Percentiles rank a stretch among this genome's conserved stretches.
phyloP scores from a whole-genome alignment of 345 rosid genomes.

The Barbarea vulgaris region DNA sequence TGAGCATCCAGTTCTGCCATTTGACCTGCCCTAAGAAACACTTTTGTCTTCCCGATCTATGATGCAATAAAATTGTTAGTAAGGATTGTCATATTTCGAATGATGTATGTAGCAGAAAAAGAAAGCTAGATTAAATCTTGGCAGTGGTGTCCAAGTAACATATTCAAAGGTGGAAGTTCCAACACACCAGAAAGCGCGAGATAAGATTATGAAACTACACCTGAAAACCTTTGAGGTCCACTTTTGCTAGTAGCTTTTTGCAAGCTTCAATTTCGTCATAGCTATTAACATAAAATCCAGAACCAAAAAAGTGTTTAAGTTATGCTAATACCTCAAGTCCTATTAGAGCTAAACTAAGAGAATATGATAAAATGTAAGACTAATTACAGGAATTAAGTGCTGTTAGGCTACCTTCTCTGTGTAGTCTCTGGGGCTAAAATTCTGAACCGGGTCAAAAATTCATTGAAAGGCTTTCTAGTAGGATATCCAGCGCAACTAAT shows the following conservation, averaged over 20 bases:
- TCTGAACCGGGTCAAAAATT: slow-evolving; percentile 69
- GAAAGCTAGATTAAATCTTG: background rate
- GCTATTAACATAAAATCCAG: slow-evolving; percentile 44
- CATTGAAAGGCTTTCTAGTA: slow-evolving; percentile 79
- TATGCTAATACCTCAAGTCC: slow-evolving; percentile 10
- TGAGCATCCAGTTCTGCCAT: slow-evolving; percentile 95
- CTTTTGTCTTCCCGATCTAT: slow-evolving; percentile 91
- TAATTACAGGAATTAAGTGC: slow-evolving; percentile 11
- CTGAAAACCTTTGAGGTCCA: slow-evolving; percentile 84
- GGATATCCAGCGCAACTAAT: slow-evolving; percentile 99
- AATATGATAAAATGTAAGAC: slow-evolving; percentile 10
- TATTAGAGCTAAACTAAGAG: background rate
- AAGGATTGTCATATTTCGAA: background rate
- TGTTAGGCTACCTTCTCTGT: slow-evolving; percentile 55
- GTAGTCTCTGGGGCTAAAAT: slow-evolving; percentile 70
- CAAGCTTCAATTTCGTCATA: slow-evolving; percentile 74
- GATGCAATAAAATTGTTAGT: slow-evolving; percentile 29
- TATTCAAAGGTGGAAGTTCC: background rate
- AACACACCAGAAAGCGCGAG: background rate
- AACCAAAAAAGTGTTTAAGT: slow-evolving; percentile 2
- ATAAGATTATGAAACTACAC: slow-evolving; percentile 40
- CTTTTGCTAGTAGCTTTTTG: slow-evolving; percentile 81
- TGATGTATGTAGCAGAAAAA: slow-evolving; percentile 9
- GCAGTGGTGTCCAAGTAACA: slow-evolving; percentile 9
- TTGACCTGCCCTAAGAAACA: slow-evolving; percentile 97